These are phyloP conservation scores for Eucalyptus sideroxylon DNA, from an alignment of 345 rosid species.

Conservation along the genomic window DNA sequence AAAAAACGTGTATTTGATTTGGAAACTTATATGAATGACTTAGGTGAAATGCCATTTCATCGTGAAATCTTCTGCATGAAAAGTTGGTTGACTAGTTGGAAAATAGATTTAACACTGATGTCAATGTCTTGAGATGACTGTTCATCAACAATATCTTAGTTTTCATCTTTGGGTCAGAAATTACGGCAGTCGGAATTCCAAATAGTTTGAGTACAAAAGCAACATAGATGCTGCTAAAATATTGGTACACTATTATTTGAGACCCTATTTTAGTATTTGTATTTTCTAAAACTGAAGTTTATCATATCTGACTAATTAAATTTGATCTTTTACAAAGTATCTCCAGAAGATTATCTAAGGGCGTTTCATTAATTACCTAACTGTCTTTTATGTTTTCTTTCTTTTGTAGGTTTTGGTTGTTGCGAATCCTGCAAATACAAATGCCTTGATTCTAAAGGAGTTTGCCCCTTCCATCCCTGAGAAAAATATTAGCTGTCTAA, in stretches of 20 bases:
- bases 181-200: neutral
- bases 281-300: neutral
- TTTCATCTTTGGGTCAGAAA: neutral
- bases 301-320: neutral
- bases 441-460: constrained; percentile 95
- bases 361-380: neutral
- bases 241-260: neutral
- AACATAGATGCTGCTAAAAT: neutral
- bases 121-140: neutral
- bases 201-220: neutral
- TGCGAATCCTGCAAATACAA: constrained; percentile 98
- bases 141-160: neutral
- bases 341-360: neutral
- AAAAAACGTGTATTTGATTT: neutral
- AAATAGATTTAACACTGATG: neutral
- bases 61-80: neutral
- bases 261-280: neutral
- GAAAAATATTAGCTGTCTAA: constrained; percentile 88
- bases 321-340: neutral
- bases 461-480: constrained; percentile 95
- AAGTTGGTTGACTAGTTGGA: neutral
- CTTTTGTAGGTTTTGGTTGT: constrained; percentile 82
- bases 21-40: neutral
- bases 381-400: neutral
- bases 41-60: neutral